Base-by-base conservation (phyloP, 1,139 yeast genomes). In the Yamadazyma buinensis region DNA sequence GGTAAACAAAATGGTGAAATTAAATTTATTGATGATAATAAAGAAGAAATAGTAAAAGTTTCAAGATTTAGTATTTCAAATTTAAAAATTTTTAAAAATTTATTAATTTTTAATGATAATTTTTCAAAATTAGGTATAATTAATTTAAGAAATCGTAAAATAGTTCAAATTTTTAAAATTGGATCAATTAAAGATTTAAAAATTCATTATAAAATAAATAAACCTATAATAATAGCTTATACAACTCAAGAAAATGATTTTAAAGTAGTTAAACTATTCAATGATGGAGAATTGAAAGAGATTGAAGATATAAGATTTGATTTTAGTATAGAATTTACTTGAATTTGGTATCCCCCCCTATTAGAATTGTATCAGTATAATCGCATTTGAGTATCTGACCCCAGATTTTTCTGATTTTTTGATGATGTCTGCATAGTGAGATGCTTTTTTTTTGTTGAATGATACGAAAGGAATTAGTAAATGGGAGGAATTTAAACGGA, bases 1-100 rank as follows among this genome's bases (percentile, higher is more conserved):
- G 70, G 70, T 0, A 55, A 62, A 8, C 67, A 63, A 34, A 60
- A 59, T 43, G 71, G 71, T 7, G 48, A 51, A 27, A 38, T 65
- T 17, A 27, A 53, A 29, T 35, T 58, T 9, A 60, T 55, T 34
- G 35, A 36, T 14, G 43, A 46, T n/a, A 51, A 42, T 9, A 44
- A 41, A 2, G 18, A 26, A 17, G 10, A 51, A 25, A 36, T 44
- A 3, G 23, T 52, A 5, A 47, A 51, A 17, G 41, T 61, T 15
- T 61, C 69, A 0, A 57, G 50, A 15, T 60, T 60, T 33, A 54
- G 68, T 4, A 57, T 65, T 19, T 37, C 41, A 5, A 46, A 46
- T 15, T 29, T 64, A 21, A 40, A 46, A 15, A 49, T 59, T 25
- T 46, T 46, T 12, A 41, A 47, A 10, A 49, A 49, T 31, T 39